Evolutionary conservation across 352 stramenopile genomes (phyloP).

Genomic region (Bremia lactucae): DNA sequence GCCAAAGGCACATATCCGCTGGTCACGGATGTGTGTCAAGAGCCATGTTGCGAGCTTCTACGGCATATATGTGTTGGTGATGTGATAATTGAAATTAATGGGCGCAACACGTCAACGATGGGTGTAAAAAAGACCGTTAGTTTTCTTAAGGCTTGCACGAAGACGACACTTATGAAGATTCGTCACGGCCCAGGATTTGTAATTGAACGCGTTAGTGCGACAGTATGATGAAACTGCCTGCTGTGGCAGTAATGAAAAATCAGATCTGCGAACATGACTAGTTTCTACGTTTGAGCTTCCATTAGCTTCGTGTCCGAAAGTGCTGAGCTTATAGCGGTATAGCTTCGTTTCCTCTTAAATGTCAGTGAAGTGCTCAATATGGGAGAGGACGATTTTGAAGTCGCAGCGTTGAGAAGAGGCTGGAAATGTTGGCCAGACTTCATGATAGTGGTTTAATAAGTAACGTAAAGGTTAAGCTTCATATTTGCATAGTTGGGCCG

Average conservation of each 20-base stretch:
- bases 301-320: no score
- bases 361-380: no score
- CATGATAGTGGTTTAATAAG: no score
- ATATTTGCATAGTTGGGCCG: no score
- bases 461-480: no score
- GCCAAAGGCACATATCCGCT: slow-evolving; percentile 71
- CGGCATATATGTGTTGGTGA: slow-evolving; percentile 79
- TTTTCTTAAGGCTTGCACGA: slow-evolving; percentile 77
- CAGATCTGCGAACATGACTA: slow-evolving; percentile 16
- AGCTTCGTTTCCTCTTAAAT: no score
- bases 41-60: slow-evolving; percentile 71
- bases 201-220: slow-evolving; percentile 65
- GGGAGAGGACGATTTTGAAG: no score
- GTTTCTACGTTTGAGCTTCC: no score
- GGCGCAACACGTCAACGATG: slow-evolving; percentile 82
- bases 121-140: slow-evolving; percentile 84
- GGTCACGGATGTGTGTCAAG: slow-evolving; percentile 73
- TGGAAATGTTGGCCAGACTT: no score
- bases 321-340: no score
- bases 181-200: slow-evolving; percentile 65
- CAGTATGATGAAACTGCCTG: slow-evolving; percentile 28
- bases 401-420: no score
- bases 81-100: slow-evolving; percentile 83
- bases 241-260: slow-evolving; percentile 34
- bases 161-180: slow-evolving; percentile 82